These are phyloP conservation scores for Boletus rubescentipes DNA, from an alignment of 768 basidiomycete species.

Conservation along the genomic window DNA sequence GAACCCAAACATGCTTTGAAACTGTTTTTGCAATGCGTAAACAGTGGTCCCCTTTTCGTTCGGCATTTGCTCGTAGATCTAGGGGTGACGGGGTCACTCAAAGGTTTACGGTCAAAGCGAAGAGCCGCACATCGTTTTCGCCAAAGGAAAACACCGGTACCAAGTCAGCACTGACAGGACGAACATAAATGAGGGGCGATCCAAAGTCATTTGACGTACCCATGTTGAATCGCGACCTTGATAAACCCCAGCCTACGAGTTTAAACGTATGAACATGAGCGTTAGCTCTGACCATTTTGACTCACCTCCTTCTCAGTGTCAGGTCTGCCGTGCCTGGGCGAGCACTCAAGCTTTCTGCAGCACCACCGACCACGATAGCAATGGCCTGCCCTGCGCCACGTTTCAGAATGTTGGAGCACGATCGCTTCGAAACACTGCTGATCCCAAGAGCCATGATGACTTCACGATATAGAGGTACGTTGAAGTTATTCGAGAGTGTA, in stretches of 20 bases:
- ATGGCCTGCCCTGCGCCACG: constrained; percentile 67
- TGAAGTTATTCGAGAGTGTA: constrained; percentile 87
- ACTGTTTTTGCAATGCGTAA: constrained; percentile 84
- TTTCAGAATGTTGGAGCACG: constrained; percentile 84
- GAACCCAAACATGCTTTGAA: constrained; percentile 92
- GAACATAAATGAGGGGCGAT: constrained; percentile 2
- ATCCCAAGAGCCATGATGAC: constrained; percentile 84
- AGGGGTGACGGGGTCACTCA: constrained; percentile 3
- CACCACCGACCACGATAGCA: constrained; percentile 95
- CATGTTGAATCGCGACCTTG: constrained; percentile 88
- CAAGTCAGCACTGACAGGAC: constrained; percentile 70
- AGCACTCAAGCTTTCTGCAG: constrained; percentile 90
- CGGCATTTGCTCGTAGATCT: constrained; percentile 98
- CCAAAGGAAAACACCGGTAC: constrained; percentile 99
- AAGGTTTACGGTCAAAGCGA: background rate
- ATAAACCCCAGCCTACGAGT: constrained; percentile 81
- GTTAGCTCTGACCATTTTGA: background rate
- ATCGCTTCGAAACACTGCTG: constrained; percentile 87
- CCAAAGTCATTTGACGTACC: constrained; percentile 44
- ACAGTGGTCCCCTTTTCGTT: constrained; percentile 91
- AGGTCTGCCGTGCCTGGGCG: constrained; percentile 96
- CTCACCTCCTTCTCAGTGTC: constrained; percentile 68
- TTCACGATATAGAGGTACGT: constrained; percentile 91
- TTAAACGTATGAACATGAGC: background rate
- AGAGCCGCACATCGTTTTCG: constrained; percentile 84